phyloP scores from a whole-genome alignment of 2,329 filamentous ascomycete species.

The Ilyonectria sp. region DNA sequence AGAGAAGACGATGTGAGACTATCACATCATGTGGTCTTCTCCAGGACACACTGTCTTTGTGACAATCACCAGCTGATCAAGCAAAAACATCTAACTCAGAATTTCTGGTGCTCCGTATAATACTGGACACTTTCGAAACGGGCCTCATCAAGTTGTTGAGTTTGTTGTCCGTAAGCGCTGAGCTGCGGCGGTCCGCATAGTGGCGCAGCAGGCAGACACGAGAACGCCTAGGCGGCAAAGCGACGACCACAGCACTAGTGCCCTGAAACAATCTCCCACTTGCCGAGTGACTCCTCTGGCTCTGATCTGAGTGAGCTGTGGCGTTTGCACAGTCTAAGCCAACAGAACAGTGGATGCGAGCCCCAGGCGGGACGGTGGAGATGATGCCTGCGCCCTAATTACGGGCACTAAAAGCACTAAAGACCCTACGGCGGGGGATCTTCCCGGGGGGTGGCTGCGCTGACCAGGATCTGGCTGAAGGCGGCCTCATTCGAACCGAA shows the following conservation, averaged over 20 bases:
- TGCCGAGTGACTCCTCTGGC: background rate
- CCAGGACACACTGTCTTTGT: too few relatives aligned
- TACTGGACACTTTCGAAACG: too few relatives aligned
- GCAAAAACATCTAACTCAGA: too few relatives aligned
- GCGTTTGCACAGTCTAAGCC: background rate
- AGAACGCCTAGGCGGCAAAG: background rate
- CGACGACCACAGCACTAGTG: background rate
- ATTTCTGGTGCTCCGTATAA: too few relatives aligned
- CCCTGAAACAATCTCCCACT: background rate
- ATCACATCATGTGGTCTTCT: too few relatives aligned
- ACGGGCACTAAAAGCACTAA: background rate
- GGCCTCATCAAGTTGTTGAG: too few relatives aligned
- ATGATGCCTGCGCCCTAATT: background rate
- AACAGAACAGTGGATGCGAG: background rate
- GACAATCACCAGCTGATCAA: too few relatives aligned
- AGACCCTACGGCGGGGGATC: background rate
- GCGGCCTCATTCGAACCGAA: background rate
- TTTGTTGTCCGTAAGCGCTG: background rate
- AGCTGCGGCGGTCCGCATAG: background rate
- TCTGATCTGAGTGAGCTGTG: background rate
- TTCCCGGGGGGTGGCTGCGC: background rate
- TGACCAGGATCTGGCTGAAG: background rate
- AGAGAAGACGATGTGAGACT: too few relatives aligned
- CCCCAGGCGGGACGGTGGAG: background rate
- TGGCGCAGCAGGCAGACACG: background rate